These are phyloP conservation scores for Climacium dendroides DNA, from an alignment of 225 moss, liverwort and hornwort genomes.

Conservation along the genomic window DNA sequence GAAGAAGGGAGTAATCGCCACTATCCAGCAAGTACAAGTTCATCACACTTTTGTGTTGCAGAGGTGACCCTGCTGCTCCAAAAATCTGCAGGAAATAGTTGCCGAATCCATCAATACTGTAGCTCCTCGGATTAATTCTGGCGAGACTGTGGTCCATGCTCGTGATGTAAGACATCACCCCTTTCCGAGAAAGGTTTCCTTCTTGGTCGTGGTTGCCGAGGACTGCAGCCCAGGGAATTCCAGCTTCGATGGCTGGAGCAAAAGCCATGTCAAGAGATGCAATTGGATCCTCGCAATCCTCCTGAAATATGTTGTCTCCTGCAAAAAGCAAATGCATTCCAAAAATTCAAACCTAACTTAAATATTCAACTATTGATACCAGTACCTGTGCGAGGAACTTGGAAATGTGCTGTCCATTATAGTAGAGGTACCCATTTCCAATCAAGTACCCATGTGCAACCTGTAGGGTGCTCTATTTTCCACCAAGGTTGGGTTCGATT, in stretches of 20 bases:
- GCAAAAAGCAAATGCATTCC: neutral
- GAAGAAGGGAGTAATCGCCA: slow-evolving; percentile 39
- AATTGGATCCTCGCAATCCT: slow-evolving; percentile 30
- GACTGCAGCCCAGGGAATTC: slow-evolving; percentile 52
- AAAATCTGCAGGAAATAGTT: slow-evolving; percentile 23
- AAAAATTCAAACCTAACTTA: neutral
- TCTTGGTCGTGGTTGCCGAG: slow-evolving; percentile 71
- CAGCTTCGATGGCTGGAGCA: slow-evolving; percentile 38
- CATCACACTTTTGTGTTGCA: slow-evolving; percentile 31
- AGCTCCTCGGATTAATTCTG: slow-evolving; percentile 16
- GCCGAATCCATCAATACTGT: slow-evolving; percentile 41
- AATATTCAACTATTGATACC: neutral
- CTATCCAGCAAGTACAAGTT: slow-evolving; percentile 56
- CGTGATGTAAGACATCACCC: slow-evolving; percentile 50
- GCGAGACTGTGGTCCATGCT: slow-evolving; percentile 39
- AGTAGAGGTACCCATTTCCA: no score
- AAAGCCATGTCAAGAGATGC: slow-evolving; percentile 52
- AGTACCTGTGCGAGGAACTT: neutral
- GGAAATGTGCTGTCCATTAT: neutral
- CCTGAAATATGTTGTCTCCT: slow-evolving; percentile 57
- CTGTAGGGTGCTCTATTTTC: no score
- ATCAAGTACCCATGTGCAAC: no score
- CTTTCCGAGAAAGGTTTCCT: slow-evolving; percentile 20
- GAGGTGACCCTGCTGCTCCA: slow-evolving; percentile 16
- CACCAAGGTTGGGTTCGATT: no score